These are phyloP conservation scores for Phytopythium aichiense DNA, from an alignment of 352 stramenopile genomes.

Conservation along the genomic window DNA sequence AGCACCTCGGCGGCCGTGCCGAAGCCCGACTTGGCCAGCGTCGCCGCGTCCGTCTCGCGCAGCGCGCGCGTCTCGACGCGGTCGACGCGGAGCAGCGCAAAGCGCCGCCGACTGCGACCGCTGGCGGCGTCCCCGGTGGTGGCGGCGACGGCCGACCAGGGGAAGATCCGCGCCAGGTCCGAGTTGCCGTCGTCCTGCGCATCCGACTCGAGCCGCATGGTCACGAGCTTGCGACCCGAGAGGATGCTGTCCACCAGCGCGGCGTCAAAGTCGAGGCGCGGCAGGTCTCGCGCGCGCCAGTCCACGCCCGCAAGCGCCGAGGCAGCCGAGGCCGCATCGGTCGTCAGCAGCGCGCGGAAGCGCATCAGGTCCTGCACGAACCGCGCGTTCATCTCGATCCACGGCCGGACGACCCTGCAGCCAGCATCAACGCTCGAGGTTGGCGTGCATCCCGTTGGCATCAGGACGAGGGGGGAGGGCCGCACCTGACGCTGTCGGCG, in stretches of 20 bases:
- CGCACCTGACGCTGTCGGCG: constrained; percentile 43
- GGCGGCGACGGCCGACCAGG: constrained; percentile 31
- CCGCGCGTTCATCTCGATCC: constrained; percentile 62
- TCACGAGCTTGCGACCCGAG: constrained; percentile 43
- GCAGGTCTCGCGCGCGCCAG: constrained; percentile 14
- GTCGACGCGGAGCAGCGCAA: constrained; percentile 49
- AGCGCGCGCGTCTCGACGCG: constrained; percentile 25
- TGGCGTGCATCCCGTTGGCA: too few species aligned
- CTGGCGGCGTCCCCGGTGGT: constrained; percentile 13
- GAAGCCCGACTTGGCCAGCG: constrained; percentile 45
- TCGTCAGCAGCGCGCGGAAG: constrained; percentile 24
- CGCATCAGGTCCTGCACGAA: constrained; percentile 48
- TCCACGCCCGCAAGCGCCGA: neutral
- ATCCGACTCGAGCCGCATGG: constrained; percentile 63
- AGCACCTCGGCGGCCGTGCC: constrained; percentile 31
- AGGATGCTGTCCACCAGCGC: constrained; percentile 46
- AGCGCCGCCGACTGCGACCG: constrained; percentile 14
- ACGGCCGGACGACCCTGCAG: constrained; percentile 49
- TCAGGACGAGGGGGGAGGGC: too few species aligned
- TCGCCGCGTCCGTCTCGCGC: constrained; percentile 19
- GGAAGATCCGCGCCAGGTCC: constrained; percentile 36
- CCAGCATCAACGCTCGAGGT: too few species aligned
- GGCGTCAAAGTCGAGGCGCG: constrained; percentile 50
- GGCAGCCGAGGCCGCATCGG: constrained; percentile 1
- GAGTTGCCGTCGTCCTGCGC: constrained; percentile 44